These are phyloP conservation scores for Pseudonitzschia delicatissima DNA, from an alignment of 108 stramenopile genomes.

Conservation along the genomic window DNA sequence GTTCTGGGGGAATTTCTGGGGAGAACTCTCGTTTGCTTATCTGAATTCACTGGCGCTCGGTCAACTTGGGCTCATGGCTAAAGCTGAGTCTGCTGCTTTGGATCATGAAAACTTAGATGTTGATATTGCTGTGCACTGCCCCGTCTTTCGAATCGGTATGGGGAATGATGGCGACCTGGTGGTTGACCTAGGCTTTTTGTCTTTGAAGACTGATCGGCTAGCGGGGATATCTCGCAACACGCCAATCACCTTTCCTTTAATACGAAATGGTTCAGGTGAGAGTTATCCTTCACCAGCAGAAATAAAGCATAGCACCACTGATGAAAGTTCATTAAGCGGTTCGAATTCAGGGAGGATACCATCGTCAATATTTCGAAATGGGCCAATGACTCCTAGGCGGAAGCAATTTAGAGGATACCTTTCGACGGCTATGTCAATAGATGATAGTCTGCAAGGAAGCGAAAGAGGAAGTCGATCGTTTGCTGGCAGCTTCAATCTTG, in stretches of 20 bases:
- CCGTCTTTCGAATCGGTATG: slow-evolving; percentile 39
- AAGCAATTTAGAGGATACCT: too few relatives aligned
- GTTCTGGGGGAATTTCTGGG: slow-evolving; percentile 59
- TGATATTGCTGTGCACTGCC: slow-evolving; percentile 42
- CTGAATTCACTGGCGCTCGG: slow-evolving; percentile 45
- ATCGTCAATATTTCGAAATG: slow-evolving; percentile 11
- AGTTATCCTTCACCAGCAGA: neutral
- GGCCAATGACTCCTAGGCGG: neutral
- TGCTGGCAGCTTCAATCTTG: slow-evolving; percentile 17
- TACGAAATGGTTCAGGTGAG: neutral
- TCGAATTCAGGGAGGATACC: neutral
- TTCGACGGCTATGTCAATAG: slow-evolving; percentile 31
- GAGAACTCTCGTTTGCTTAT: slow-evolving; percentile 42
- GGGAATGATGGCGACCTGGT: slow-evolving; percentile 25
- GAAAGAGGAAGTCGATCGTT: slow-evolving; percentile 14
- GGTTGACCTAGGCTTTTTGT: slow-evolving; percentile 49
- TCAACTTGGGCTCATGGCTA: slow-evolving; percentile 31
- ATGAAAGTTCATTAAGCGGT: slow-evolving; percentile 24
- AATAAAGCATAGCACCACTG: neutral
- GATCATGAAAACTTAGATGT: slow-evolving; percentile 53
- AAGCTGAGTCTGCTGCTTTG: slow-evolving; percentile 33
- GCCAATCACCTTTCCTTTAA: neutral
- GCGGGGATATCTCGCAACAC: slow-evolving; percentile 32
- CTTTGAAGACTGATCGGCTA: slow-evolving; percentile 45
- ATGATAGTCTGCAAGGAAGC: slow-evolving; percentile 12